Evolutionary conservation across 129 eudicot species (phyloP).

Genomic region (Helianthus tuberosus): DNA sequence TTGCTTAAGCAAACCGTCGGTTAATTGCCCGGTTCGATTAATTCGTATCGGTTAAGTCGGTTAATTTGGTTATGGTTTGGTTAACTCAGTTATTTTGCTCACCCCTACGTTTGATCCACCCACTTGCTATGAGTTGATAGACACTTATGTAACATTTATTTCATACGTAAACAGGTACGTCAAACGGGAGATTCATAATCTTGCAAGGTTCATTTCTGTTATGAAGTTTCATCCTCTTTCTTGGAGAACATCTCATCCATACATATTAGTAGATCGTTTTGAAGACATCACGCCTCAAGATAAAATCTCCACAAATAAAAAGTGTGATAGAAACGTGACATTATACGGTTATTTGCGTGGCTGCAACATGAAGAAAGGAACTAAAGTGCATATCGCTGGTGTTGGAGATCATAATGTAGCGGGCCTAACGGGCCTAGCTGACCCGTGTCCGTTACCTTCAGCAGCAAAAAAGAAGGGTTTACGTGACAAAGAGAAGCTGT

Average conservation of each 20-base stretch:
- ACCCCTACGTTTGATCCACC: background rate
- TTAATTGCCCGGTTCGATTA: no score
- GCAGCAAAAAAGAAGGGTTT: constrained; percentile 98
- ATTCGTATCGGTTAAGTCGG: no score
- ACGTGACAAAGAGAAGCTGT: constrained; percentile 92
- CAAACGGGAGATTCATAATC: constrained; percentile 90
- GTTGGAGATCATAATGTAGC: constrained; percentile 81
- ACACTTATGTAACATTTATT: background rate
- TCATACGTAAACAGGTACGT: constrained; percentile 61
- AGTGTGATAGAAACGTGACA: constrained; percentile 84
- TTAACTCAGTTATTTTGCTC: no score
- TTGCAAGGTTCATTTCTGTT: constrained; percentile 93
- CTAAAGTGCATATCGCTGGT: constrained; percentile 96
- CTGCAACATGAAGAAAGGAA: constrained; percentile 90
- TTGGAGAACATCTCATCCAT: constrained; percentile 93
- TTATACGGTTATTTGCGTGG: constrained; percentile 96
- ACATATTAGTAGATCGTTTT: constrained; percentile 83
- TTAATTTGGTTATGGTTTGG: no score
- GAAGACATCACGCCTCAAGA: constrained; percentile 98
- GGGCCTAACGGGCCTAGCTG: constrained; percentile 65
- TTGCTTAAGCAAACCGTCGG: no score
- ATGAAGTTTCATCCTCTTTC: constrained; percentile 91
- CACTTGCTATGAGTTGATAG: constrained; percentile 2
- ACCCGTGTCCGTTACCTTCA: constrained; percentile 98
- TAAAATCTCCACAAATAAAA: constrained; percentile 53